phyloP scores from a whole-genome alignment of 371 early-diverging fungal genomes.

The Mucor velutinosus region DNA sequence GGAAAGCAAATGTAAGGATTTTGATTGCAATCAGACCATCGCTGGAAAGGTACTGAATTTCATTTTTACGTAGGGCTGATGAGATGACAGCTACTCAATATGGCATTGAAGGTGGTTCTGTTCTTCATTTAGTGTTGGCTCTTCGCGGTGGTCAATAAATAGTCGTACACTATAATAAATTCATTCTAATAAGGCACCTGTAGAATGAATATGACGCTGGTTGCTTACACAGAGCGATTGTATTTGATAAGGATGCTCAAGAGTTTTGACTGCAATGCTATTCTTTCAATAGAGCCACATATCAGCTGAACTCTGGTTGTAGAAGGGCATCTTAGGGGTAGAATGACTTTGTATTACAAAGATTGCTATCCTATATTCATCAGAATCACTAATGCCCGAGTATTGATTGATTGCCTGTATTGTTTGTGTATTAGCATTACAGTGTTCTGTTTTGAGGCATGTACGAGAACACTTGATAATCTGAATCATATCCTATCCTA shows the following conservation, averaged over 20 bases:
- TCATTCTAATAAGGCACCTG: not conserved
- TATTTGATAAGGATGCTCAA: too few relatives aligned
- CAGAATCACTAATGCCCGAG: too few relatives aligned
- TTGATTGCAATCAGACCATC: too few relatives aligned
- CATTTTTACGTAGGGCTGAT: conserved; percentile 69
- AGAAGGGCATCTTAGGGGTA: too few relatives aligned
- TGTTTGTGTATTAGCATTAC: too few relatives aligned
- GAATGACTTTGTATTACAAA: too few relatives aligned
- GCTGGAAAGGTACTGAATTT: too few relatives aligned
- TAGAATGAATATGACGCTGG: not conserved
- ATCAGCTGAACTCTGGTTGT: not conserved
- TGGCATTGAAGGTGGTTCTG: conserved; percentile 85
- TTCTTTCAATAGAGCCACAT: not conserved
- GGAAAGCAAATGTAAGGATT: conserved; percentile 89
- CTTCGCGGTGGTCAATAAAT: conserved; percentile 89
- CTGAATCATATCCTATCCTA: too few relatives aligned
- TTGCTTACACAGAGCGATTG: not conserved
- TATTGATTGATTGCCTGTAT: too few relatives aligned
- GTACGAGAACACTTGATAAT: too few relatives aligned
- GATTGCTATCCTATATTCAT: too few relatives aligned
- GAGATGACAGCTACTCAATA: conserved; percentile 81
- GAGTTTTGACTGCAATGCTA: not conserved
- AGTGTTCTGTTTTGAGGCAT: too few relatives aligned
- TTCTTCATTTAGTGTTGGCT: conserved; percentile 97
- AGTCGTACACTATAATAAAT: not conserved